Percentiles rank a stretch among this genome's conserved stretches.
These are phyloP conservation scores for Spergularia marina DNA, from an alignment of 148 eudicot genomes.

Conservation along the genomic window DNA sequence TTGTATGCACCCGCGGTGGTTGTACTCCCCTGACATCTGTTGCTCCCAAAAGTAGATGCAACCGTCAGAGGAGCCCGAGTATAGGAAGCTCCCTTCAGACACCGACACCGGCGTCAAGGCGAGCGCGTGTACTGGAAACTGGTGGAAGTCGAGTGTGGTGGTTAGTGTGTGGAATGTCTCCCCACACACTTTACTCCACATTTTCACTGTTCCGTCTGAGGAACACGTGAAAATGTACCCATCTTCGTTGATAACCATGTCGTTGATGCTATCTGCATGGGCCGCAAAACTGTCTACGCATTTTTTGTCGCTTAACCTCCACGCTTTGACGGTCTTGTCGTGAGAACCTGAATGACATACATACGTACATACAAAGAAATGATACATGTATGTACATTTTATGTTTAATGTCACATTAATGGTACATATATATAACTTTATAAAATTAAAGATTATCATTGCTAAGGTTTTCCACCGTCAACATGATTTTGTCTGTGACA, in stretches of 20 bases:
- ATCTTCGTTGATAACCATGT: conserved; percentile 51
- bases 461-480: too few relatives aligned
- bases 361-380: too few relatives aligned
- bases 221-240: conserved; percentile 65
- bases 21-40: conserved; percentile 47
- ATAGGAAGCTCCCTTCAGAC: conserved; percentile 32
- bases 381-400: too few relatives aligned
- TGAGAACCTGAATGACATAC: conserved; percentile 28
- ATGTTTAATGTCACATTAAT: too few relatives aligned
- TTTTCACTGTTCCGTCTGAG: conserved; percentile 56
- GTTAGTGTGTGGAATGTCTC: conserved; percentile 54
- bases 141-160: conserved; percentile 52
- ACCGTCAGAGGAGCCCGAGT: conserved; percentile 66
- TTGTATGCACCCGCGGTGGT: conserved; percentile 48
- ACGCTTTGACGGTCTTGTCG: conserved; percentile 55
- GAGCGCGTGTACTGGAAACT: conserved; percentile 50
- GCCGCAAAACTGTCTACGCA: conserved; percentile 59
- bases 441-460: too few relatives aligned
- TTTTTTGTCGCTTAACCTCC: conserved; percentile 44
- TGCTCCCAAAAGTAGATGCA: conserved; percentile 60
- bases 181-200: conserved; percentile 56
- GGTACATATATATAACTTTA: too few relatives aligned
- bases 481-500: too few relatives aligned
- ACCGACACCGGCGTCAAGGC: conserved; percentile 35
- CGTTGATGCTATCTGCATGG: conserved; percentile 48